Base-by-base conservation (phyloP, 1,139 yeast genomes). In the Diutina neorugosa region DNA sequence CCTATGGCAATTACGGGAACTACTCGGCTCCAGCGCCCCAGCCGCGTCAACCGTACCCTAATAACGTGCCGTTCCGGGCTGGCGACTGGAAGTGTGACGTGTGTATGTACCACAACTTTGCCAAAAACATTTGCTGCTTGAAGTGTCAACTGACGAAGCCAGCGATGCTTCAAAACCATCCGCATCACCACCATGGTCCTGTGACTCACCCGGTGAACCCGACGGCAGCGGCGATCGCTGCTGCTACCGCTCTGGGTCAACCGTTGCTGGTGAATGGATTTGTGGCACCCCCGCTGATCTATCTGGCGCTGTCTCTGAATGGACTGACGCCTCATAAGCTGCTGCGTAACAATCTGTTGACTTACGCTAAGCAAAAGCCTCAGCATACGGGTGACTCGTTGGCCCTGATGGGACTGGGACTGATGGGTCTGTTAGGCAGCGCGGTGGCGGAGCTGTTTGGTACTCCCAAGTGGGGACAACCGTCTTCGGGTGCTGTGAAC, bases 21-120 rank as follows among this genome's bases (percentile, higher is more conserved):
- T 53, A 48, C 18, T 14, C 2, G 14, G 14, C 12, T 4, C 37
- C 37, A n/a, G 3, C 59, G 56, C 53, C 60, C 57, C 51, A 14
- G 43, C 54, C 48, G 19, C 57, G 65, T 20, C 55, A 61, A 4
- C 66, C 65, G 51, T 66, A 66, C 55, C 64, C 65, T 41, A 67
- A 63, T 50, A 72, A 77, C 57, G 95, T 90, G 12, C 97, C 97
- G 16, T 91, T 91, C 68, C 79, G 97, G 62, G 97, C 97, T 2
- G 97, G 98, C 51, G 98, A 91, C 67, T 91, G 97, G 97, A 90
- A 89, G 66, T 90, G 97, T 71, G 94, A 86, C 54, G 76, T 80
- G 41, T 91, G 97, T 65, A 77, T 82, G 52, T 91, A 90, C 65
- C 97, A 91, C 67, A 91, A 91, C 65, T 91, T 91, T 75, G 97